A percentile compares a stretch with the other conserved stretches of the same genome.
phyloP scores from a whole-genome alignment of 2,329 filamentous ascomycete species.

The Colletotrichum sidae region DNA sequence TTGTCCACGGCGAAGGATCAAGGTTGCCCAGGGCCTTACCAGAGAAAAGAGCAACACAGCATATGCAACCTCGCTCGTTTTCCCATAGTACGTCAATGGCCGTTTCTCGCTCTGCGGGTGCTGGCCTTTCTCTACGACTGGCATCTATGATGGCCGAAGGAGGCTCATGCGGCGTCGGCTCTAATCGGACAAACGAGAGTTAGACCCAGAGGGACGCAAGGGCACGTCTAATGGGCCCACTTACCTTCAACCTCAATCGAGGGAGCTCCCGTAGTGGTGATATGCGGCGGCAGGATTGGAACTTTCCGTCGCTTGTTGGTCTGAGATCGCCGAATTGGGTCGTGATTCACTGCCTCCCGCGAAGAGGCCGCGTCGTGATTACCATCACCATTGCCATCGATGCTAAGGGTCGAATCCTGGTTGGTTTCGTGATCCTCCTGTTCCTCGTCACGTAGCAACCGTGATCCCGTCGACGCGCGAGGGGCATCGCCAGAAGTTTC shows the following conservation, averaged over 20 bases:
- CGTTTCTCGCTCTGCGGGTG: conserved; percentile 54
- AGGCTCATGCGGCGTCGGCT: conserved; percentile 29
- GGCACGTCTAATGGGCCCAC: neutral
- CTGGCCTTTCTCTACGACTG: conserved; percentile 13
- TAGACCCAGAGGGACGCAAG: neutral
- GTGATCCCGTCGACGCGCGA: conserved; percentile 28
- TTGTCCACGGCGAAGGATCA: conserved; percentile 91
- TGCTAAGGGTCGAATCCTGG: neutral
- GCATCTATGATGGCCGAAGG: conserved; percentile 6
- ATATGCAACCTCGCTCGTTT: conserved; percentile 90
- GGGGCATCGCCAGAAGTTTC: conserved; percentile 16
- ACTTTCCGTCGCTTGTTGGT: conserved; percentile 8
- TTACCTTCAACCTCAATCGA: conserved; percentile 38
- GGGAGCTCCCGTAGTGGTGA: conserved; percentile 21
- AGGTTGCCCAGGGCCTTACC: conserved; percentile 84
- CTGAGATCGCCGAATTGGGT: conserved; percentile 4
- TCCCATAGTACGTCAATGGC: conserved; percentile 93
- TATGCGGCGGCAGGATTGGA: conserved; percentile 5
- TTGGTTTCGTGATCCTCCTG: conserved; percentile 5
- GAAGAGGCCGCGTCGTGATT: conserved; percentile 3
- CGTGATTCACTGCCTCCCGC: conserved; percentile 12
- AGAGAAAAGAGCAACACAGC: conserved; percentile 94
- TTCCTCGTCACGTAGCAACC: conserved; percentile 29
- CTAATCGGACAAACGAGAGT: neutral
- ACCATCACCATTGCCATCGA: conserved; percentile 2